Conservation (phyloP, 202 grass and related monocot species). For the Schoenoplectus tabernaemontani region DNA sequence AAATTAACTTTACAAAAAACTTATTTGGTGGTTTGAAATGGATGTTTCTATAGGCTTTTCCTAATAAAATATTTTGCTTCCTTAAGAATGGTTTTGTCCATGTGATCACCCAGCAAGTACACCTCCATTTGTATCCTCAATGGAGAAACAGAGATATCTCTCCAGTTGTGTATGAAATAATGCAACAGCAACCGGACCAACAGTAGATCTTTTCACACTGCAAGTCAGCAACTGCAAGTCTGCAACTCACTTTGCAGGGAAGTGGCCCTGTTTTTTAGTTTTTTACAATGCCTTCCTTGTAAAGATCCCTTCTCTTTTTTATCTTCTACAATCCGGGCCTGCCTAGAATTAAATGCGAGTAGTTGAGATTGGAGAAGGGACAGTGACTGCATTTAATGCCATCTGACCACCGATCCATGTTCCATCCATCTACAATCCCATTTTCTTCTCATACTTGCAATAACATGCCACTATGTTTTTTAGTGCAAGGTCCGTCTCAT, state of each 20-base stretch:
- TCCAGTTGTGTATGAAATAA: conserved; percentile 1
- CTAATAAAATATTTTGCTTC: too few species aligned
- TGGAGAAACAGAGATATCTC: not conserved
- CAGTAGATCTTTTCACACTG: not conserved
- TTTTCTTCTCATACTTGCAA: not conserved
- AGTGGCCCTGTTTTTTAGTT: not conserved
- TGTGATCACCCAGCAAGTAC: not conserved
- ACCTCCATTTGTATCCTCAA: not conserved
- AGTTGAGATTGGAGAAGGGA: not conserved
- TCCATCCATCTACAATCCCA: not conserved
- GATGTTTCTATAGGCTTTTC: too few species aligned
- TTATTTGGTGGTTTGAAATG: too few species aligned
- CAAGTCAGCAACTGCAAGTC: too few species aligned
- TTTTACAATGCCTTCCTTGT: not conserved
- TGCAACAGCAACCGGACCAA: not conserved
- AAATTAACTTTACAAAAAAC: too few species aligned
- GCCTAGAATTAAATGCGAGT: not conserved
- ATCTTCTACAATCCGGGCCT: not conserved
- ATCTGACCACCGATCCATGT: not conserved
- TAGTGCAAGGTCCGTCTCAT: not conserved
- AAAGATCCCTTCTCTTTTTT: not conserved
- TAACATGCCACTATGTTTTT: not conserved
- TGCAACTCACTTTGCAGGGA: not conserved
- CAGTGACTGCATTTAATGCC: not conserved
- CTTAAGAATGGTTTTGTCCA: too few species aligned